Evolutionary conservation across 2,329 filamentous ascomycete genomes (phyloP).

Genomic region (Davidsoniella virescens): DNA sequence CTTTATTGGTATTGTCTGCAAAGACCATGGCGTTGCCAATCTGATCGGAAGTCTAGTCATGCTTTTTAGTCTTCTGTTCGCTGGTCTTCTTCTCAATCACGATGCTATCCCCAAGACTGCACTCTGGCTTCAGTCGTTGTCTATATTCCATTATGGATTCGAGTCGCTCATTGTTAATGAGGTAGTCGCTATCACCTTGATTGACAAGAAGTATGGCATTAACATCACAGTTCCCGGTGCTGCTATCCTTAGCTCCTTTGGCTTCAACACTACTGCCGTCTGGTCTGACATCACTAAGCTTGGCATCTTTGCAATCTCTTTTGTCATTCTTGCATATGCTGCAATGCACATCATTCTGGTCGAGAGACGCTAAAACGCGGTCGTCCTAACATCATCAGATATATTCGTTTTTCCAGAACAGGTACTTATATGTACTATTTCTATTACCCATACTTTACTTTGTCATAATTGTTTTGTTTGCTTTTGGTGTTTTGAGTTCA

Average conservation of each 20-base stretch:
- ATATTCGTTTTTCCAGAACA: not conserved
- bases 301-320: slow-evolving; percentile 64
- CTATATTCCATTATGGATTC: slow-evolving; percentile 49
- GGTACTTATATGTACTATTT: not conserved
- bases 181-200: slow-evolving; percentile 72
- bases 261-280: slow-evolving; percentile 74
- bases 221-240: slow-evolving; percentile 94
- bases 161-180: slow-evolving; percentile 26
- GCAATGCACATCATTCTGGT: slow-evolving; percentile 91
- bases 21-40: slow-evolving; percentile 80
- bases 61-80: slow-evolving; percentile 92
- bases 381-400: too few relatives aligned
- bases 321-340: slow-evolving; percentile 72
- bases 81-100: slow-evolving; percentile 84
- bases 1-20: slow-evolving; percentile 91
- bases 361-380: slow-evolving; percentile 43
- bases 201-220: slow-evolving; percentile 89
- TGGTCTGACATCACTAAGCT: slow-evolving; percentile 75
- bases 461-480: not conserved
- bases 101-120: slow-evolving; percentile 76
- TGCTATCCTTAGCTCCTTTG: slow-evolving; percentile 85
- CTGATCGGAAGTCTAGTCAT: slow-evolving; percentile 89
- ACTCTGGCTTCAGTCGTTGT: slow-evolving; percentile 80
- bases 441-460: not conserved
- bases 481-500: too few relatives aligned